phyloP scores from a whole-genome alignment of 129 eudicot species.

The Heracleum sosnowskyi region DNA sequence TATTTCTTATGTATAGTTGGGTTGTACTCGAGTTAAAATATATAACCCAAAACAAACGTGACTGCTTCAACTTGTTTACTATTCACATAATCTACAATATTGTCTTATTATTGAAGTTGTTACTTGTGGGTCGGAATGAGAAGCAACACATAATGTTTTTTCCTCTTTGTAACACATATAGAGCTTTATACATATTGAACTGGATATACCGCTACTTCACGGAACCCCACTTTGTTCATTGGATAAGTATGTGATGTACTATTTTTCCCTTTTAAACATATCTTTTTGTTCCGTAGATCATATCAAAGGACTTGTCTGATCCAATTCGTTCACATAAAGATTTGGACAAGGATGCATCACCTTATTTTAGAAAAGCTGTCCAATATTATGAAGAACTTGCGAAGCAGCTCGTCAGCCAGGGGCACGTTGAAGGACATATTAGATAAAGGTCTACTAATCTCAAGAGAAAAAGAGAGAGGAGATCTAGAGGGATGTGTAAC shows the following conservation, averaged over 20 bases:
- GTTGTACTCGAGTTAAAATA: not conserved
- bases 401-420: no score
- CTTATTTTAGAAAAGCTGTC: slow-evolving; percentile 83
- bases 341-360: slow-evolving; percentile 96
- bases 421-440: no score
- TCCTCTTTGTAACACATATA: slow-evolving; percentile 67
- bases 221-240: slow-evolving; percentile 86
- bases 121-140: not conserved
- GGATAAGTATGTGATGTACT: slow-evolving; percentile 64
- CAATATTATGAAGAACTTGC: no score
- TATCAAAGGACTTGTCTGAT: slow-evolving; percentile 83
- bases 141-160: not conserved
- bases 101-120: not conserved
- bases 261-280: not conserved
- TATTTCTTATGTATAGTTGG: not conserved
- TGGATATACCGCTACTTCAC: slow-evolving; percentile 99
- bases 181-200: slow-evolving; percentile 77
- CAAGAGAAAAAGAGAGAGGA: no score
- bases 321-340: slow-evolving; percentile 98
- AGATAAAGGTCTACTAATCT: no score
- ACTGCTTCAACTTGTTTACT: not conserved
- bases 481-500: no score
- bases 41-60: not conserved
- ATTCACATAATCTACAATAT: not conserved
- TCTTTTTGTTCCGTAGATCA: slow-evolving; percentile 39